Conservation (phyloP, 345 rosid genomes). For the Moricandia moricandioides region DNA sequence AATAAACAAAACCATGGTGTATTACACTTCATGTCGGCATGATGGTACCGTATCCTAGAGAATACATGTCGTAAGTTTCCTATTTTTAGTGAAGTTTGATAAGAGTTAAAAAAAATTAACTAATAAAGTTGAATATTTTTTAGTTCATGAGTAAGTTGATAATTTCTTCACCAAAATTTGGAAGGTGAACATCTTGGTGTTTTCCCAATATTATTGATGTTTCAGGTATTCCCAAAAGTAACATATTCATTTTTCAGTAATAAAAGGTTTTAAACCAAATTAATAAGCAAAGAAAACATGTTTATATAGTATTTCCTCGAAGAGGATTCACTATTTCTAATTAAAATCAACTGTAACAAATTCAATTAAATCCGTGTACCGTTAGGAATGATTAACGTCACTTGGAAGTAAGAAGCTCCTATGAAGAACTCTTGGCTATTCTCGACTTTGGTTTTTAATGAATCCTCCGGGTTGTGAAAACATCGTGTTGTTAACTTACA, state of each 20-base stretch:
- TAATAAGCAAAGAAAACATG: not conserved
- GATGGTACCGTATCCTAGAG: too few relatives aligned
- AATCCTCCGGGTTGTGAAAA: not conserved
- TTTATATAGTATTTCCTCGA: not conserved
- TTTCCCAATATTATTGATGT: not conserved
- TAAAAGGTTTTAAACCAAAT: not conserved
- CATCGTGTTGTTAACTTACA: too few relatives aligned
- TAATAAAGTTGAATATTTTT: not conserved
- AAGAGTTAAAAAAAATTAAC: too few relatives aligned
- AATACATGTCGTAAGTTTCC: too few relatives aligned
- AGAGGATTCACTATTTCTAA: not conserved
- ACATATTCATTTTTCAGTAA: not conserved
- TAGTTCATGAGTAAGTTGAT: too few relatives aligned
- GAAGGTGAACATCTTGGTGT: not conserved
- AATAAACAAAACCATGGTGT: not conserved
- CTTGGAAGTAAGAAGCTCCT: not conserved
- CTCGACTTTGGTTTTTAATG: not conserved
- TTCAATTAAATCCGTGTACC: not conserved
- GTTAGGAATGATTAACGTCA: not conserved
- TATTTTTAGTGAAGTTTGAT: too few relatives aligned
- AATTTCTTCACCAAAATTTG: too few relatives aligned
- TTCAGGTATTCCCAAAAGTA: not conserved
- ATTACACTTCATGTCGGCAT: not conserved
- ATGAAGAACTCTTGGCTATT: not conserved
- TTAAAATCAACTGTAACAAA: not conserved